Percentiles rank a stretch among this genome's conserved stretches.
These are phyloP conservation scores for Plasmodium gallinaceum DNA, from an alignment of 169 alveolate genomes.

Conservation along the genomic window DNA sequence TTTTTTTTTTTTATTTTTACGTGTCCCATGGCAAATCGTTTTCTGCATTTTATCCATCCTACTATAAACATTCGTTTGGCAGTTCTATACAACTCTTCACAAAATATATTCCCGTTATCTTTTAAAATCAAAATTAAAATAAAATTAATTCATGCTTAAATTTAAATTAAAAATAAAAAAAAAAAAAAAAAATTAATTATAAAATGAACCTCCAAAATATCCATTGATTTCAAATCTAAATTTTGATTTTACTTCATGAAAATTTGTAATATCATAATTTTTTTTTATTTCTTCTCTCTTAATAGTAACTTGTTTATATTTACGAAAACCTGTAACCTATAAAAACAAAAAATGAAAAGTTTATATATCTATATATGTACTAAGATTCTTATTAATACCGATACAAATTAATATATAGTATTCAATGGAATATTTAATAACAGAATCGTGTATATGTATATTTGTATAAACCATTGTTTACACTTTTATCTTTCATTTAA, in stretches of 20 bases:
- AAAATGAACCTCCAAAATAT: slow-evolving; percentile 50
- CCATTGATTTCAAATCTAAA: slow-evolving; percentile 64
- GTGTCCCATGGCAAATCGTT: slow-evolving; percentile 62
- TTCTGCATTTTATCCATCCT: slow-evolving; percentile 71
- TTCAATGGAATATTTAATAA: no score
- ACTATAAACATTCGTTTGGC: slow-evolving; percentile 64
- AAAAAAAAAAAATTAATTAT: background rate
- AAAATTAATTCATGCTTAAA: background rate
- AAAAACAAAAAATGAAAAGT: background rate
- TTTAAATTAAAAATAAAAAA: background rate
- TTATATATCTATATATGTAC: background rate
- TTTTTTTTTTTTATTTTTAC: slow-evolving; percentile 14
- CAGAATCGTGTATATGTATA: no score
- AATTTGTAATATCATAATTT: slow-evolving; percentile 59
- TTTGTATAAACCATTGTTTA: background rate
- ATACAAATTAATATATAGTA: no score
- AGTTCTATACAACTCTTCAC: slow-evolving; percentile 58
- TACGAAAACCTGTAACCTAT: slow-evolving; percentile 76
- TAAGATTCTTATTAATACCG: no score
- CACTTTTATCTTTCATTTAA: background rate
- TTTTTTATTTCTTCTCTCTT: slow-evolving; percentile 55
- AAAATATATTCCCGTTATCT: slow-evolving; percentile 55
- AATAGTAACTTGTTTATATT: slow-evolving; percentile 35
- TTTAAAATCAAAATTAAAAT: background rate
- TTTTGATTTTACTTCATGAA: slow-evolving; percentile 64